Evolutionary conservation across 441 rosid species (phyloP), one percentile per base, ranked within the genome.

Genomic region (Macaranga tanarius): DNA sequence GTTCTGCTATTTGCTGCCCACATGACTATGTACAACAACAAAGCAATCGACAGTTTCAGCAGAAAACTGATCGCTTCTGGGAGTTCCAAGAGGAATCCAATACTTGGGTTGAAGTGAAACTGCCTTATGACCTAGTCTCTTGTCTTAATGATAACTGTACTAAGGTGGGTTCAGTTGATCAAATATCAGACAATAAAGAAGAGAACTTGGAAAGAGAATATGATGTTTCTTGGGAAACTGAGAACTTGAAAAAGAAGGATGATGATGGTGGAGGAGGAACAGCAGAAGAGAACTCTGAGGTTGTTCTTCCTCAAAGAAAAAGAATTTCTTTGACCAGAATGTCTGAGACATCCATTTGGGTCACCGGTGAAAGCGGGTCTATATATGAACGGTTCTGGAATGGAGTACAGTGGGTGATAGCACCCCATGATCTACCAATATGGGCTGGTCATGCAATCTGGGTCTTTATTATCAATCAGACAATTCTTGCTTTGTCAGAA

Each of bases 361-460:
- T 90, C 50, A 88, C 92, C 17, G 90, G 91, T 56, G 84, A 84
- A 75, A 88, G 95, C 72, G 90, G 95, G 58, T 80, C 87, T 11
- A 84, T 86, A 73, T 86, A 88, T 63, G 92, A 90, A 83, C 82
- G 92, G 83, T 90, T 84, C 74, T 90, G 92, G 92, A 90, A 90
- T 82, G 90, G 92, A 70, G 88, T 88, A 13, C 91, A 83, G 75
- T 88, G 92, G 95, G 92, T 86, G 62, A 73, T 86, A 57, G 92
- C 90, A 13, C 95, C 90, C 16, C 95, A 86, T 74, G 89, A 88
- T 67, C 82, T 88, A 47, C 86, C 87, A 4, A 0, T 75, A 38
- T 71, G 80, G 25, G 84, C 87, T n/a, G 92, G 86, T 44, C 77
- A 62, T 17, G 91, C 88, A 17, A 71, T 76, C 59, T 79, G 82